phyloP scores from a whole-genome alignment of 2,329 filamentous ascomycete genomes.

The Aspergillus chevalieri region DNA sequence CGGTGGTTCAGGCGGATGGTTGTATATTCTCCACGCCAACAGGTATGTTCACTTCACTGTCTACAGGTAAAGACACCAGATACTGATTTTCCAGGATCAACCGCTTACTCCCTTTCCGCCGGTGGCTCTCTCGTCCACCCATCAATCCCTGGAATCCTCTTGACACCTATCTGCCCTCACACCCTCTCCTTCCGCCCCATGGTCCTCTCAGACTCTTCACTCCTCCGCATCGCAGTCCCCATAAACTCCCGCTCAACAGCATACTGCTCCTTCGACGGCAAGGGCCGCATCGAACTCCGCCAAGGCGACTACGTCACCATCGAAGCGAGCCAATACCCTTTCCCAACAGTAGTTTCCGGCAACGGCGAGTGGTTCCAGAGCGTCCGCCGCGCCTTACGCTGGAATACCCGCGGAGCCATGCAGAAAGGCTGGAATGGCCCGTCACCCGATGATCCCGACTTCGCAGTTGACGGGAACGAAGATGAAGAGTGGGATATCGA shows the following conservation, averaged over 20 bases:
- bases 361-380: conserved; percentile 95
- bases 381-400: conserved; percentile 82
- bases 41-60: conserved; percentile 40
- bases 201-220: conserved; percentile 92
- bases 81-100: conserved; percentile 52
- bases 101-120: conserved; percentile 91
- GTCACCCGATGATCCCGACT: conserved; percentile 17
- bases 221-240: conserved; percentile 82
- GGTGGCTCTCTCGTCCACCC: conserved; percentile 94
- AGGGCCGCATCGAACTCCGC: conserved; percentile 85
- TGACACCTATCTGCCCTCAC: conserved; percentile 96
- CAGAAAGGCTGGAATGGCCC: conserved; percentile 74
- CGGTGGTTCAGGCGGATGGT: conserved; percentile 91
- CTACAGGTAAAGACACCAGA: background rate
- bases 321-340: conserved; percentile 90
- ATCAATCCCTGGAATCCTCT: conserved; percentile 90
- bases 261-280: conserved; percentile 96
- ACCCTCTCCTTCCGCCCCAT: conserved; percentile 95
- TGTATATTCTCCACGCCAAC: conserved; percentile 98
- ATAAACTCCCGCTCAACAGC: conserved; percentile 80
- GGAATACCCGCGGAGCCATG: conserved; percentile 87
- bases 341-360: conserved; percentile 88
- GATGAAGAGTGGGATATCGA: conserved; percentile 85
- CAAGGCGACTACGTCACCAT: conserved; percentile 96
- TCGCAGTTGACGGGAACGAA: conserved; percentile 39